Conservation (phyloP, 1,284 basidiomycete genomes). For the Ganoderma boninense region DNA sequence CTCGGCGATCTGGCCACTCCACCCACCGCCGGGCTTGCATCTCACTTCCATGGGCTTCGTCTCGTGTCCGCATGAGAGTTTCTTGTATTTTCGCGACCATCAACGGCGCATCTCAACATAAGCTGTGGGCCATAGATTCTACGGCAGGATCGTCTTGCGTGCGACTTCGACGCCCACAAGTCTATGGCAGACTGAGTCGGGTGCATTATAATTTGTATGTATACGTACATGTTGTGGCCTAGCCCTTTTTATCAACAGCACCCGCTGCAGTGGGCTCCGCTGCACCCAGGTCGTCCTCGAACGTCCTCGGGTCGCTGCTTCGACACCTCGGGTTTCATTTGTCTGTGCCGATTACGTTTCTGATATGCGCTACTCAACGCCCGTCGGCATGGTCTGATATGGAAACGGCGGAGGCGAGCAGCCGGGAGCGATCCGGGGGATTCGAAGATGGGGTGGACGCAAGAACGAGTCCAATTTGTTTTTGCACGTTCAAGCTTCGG, state of each 20-base stretch:
- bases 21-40: neutral
- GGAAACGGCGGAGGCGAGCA: neutral
- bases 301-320: neutral
- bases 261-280: neutral
- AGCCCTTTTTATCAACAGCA: constrained; percentile 1
- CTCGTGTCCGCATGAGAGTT: neutral
- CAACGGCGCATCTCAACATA: neutral
- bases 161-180: constrained; percentile 28
- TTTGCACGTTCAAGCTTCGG: too few species aligned
- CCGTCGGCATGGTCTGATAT: neutral
- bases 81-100: neutral
- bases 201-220: neutral
- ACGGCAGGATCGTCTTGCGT: constrained; percentile 4
- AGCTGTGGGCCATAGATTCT: neutral
- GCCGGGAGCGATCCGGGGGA: neutral
- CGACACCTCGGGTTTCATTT: neutral
- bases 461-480: too few species aligned
- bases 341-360: neutral
- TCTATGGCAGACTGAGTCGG: constrained; percentile 6
- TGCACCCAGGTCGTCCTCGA: neutral
- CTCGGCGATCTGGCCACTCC: neutral
- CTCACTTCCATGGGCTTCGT: neutral
- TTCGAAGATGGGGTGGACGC: too few species aligned
- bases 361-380: constrained; percentile 1
- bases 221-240: neutral